Conservation (phyloP, 116 monocot species). For the Papilionanthe hybrid region DNA sequence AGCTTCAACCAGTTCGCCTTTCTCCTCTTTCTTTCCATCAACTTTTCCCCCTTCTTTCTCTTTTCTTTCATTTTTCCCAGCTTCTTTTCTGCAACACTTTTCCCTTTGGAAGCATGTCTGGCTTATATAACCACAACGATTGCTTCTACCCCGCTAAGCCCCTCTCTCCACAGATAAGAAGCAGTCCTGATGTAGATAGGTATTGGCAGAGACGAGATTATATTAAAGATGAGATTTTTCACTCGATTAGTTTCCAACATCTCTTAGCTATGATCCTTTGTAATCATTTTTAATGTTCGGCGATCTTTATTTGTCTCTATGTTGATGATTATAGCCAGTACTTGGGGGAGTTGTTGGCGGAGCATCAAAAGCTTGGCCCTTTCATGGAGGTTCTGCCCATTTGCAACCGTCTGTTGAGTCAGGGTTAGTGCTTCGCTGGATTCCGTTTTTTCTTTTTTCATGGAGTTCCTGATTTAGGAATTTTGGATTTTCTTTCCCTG, state of each 20-base stretch:
- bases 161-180: conserved; percentile 75
- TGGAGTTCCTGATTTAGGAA: not conserved
- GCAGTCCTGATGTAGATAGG: conserved; percentile 71
- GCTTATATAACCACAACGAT: conserved; percentile 46
- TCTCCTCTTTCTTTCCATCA: conserved; percentile 7
- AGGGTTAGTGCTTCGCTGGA: conserved; percentile 51
- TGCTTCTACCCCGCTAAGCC: conserved; percentile 82
- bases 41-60: not conserved
- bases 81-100: no score
- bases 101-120: not conserved
- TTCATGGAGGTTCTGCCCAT: conserved; percentile 95
- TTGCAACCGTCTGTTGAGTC: conserved; percentile 80
- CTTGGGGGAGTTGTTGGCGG: conserved; percentile 84
- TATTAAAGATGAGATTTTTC: conserved; percentile 1
- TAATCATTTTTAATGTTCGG: no score
- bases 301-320: conserved; percentile 5
- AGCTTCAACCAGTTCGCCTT: not conserved
- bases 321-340: conserved; percentile 64
- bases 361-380: conserved; percentile 95
- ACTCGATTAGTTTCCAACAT: not conserved
- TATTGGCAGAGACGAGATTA: conserved; percentile 9
- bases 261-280: no score
- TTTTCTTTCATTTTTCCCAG: not conserved
- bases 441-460: not conserved
- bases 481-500: not conserved